These are phyloP conservation scores for Parachlorella kessleri DNA, from an alignment of 139 green algal species.

Conservation along the genomic window DNA sequence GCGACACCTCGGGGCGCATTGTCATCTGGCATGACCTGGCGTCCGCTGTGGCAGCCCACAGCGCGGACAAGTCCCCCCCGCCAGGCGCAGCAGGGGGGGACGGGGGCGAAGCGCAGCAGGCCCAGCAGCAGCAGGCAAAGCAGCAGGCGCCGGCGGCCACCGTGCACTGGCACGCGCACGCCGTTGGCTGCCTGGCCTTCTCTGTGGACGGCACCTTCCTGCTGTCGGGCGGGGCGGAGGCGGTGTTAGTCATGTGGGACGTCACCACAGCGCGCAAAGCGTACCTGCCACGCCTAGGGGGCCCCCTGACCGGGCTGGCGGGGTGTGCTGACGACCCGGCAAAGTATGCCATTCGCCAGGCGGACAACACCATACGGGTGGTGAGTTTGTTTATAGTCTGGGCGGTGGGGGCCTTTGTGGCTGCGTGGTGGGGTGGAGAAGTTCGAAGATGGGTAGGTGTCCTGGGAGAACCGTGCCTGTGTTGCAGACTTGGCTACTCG, in stretches of 20 bases:
- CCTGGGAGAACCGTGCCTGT: too few species aligned
- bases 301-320: conserved; percentile 54
- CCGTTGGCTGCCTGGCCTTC: conserved; percentile 77
- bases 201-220: conserved; percentile 73
- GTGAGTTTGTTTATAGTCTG: too few species aligned
- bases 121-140: too few species aligned
- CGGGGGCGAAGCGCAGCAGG: background rate
- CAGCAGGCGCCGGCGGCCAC: conserved; percentile 40
- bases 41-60: conserved; percentile 17
- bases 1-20: conserved; percentile 80
- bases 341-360: conserved; percentile 58
- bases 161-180: conserved; percentile 86
- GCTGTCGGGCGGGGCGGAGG: conserved; percentile 77
- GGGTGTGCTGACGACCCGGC: conserved; percentile 48
- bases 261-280: conserved; percentile 41
- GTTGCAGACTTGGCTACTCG: too few species aligned
- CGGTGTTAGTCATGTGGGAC: conserved; percentile 85
- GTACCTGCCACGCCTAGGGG: conserved; percentile 78
- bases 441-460: too few species aligned
- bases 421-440: too few species aligned
- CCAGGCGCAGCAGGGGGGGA: background rate
- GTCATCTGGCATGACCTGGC: conserved; percentile 71
- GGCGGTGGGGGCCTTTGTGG: too few species aligned
- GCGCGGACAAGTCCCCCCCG: too few species aligned
- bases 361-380: conserved; percentile 76